These are phyloP conservation scores for Verticillium nubilum DNA, from an alignment of 2,329 filamentous ascomycete species.

Conservation along the genomic window DNA sequence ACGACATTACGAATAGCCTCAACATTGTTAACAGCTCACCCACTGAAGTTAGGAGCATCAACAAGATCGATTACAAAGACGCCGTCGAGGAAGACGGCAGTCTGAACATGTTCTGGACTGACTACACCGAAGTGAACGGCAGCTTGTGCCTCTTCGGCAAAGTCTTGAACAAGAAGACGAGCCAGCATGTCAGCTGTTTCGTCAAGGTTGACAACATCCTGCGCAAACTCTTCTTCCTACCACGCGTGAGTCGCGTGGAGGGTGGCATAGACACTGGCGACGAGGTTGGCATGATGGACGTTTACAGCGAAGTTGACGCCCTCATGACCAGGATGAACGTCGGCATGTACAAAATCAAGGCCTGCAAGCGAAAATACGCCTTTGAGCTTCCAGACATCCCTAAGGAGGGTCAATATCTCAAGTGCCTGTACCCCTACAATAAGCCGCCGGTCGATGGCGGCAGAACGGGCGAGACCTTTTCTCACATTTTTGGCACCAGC, in stretches of 20 bases:
- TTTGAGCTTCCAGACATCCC: conserved; percentile 88
- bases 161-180: conserved; percentile 81
- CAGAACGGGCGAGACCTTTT: conserved; percentile 79
- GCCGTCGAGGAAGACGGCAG: conserved; percentile 93
- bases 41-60: conserved; percentile 57
- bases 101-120: conserved; percentile 92
- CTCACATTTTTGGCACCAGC: conserved; percentile 87
- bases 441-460: conserved; percentile 64
- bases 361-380: conserved; percentile 84
- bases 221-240: conserved; percentile 88
- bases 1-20: conserved; percentile 75
- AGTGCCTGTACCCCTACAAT: conserved; percentile 91
- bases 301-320: conserved; percentile 82
- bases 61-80: conserved; percentile 78
- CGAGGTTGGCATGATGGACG: conserved; percentile 78
- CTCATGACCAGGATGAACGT: conserved; percentile 87
- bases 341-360: conserved; percentile 88
- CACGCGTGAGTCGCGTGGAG: conserved; percentile 56
- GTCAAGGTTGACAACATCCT: conserved; percentile 93
- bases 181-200: conserved; percentile 82
- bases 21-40: conserved; percentile 76
- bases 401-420: conserved; percentile 85
- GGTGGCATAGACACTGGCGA: conserved; percentile 67
- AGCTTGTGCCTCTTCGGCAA: conserved; percentile 94
- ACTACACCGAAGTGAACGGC: conserved; percentile 89